Conservation (phyloP, 192 early-diverging fungal genomes). For the Geosiphon pyriformis region DNA sequence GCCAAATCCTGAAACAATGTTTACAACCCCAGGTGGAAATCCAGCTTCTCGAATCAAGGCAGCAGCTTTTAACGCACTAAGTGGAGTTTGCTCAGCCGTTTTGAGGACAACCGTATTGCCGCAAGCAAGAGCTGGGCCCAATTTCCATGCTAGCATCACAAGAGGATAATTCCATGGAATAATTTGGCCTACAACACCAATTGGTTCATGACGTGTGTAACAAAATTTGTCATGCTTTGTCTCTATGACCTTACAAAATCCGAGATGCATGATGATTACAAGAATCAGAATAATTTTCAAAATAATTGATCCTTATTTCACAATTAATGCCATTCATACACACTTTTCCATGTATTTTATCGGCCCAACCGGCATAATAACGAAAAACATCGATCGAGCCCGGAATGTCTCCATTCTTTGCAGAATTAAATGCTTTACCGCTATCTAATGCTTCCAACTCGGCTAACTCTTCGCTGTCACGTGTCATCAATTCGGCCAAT, state of each 20-base stretch:
- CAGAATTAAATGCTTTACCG: conserved; percentile 63
- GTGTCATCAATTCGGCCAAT: conserved; percentile 50
- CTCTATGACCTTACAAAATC: background rate
- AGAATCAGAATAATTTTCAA: background rate
- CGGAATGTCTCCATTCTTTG: conserved; percentile 57
- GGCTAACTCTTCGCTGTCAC: conserved; percentile 45
- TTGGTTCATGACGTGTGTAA: conserved; percentile 54
- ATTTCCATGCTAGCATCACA: conserved; percentile 72
- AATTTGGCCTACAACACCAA: conserved; percentile 71
- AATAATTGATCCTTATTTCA: background rate
- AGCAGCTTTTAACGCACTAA: conserved; percentile 59
- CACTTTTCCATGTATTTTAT: conserved; percentile 53
- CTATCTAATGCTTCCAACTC: conserved; percentile 68
- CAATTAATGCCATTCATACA: background rate
- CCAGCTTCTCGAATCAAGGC: conserved; percentile 61
- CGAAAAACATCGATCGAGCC: conserved; percentile 56
- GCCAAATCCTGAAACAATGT: conserved; percentile 79
- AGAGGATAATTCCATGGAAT: conserved; percentile 75
- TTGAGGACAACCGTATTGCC: conserved; percentile 70
- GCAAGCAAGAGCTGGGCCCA: conserved; percentile 63
- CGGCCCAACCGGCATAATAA: conserved; percentile 69
- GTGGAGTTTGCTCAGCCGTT: conserved; percentile 63
- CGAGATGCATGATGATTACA: background rate
- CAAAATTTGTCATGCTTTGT: background rate
- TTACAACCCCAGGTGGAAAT: conserved; percentile 77